Conservation (phyloP, 257 asterid genomes). For the Nemophila menziesii region DNA sequence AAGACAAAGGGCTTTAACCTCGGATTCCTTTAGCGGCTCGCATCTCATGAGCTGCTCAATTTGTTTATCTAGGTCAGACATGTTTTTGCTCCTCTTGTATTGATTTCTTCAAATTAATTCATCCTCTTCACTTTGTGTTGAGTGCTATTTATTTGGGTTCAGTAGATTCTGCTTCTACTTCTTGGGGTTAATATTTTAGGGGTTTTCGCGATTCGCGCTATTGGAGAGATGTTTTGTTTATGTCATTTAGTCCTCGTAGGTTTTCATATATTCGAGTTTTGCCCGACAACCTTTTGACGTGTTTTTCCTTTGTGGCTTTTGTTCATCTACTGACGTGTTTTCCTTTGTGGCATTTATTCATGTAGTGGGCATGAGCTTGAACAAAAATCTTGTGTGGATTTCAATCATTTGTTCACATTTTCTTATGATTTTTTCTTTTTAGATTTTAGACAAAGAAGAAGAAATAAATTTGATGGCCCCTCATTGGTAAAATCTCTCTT, state of each 20-base stretch:
- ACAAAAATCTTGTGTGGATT: no score
- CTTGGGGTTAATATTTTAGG: constrained; percentile 1
- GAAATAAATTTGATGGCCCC: no score
- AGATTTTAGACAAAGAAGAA: no score
- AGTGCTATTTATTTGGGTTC: neutral
- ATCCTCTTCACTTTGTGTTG: constrained; percentile 11
- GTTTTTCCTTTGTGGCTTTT: no score
- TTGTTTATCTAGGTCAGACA: constrained; percentile 94
- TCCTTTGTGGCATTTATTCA: no score
- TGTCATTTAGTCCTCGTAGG: neutral
- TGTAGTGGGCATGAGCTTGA: no score
- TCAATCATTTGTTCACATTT: no score
- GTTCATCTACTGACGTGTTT: no score
- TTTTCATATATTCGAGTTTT: neutral
- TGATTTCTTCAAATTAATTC: neutral
- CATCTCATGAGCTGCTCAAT: constrained; percentile 90
- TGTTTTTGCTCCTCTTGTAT: constrained; percentile 20
- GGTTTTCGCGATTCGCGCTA: constrained; percentile 29
- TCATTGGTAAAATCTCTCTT: no score
- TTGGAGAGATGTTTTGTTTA: constrained; percentile 14
- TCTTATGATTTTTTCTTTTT: no score
- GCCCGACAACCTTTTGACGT: neutral
- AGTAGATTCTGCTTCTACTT: constrained; percentile 1
- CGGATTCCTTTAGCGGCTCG: constrained; percentile 74
- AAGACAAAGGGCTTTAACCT: constrained; percentile 76